phyloP scores from a whole-genome alignment of 768 basidiomycete genomes.

The Podaxis sp. region DNA sequence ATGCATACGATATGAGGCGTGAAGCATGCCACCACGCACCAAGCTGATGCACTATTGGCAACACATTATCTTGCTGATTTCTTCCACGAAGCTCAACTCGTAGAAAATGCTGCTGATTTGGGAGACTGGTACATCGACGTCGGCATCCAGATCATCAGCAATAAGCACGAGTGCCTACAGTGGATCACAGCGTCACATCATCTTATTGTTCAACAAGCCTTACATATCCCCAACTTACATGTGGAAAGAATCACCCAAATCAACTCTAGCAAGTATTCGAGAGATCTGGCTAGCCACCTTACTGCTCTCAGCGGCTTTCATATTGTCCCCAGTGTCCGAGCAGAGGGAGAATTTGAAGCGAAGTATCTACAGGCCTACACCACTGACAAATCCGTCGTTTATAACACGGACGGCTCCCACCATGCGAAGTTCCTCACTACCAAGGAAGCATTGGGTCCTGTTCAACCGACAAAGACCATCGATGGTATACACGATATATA shows the following conservation, averaged over 20 bases:
- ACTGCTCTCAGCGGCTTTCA: constrained; percentile 18
- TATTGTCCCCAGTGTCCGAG: constrained; percentile 10
- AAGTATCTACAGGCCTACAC: constrained; percentile 20
- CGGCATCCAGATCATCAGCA: constrained; percentile 20
- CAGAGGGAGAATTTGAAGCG: constrained; percentile 9
- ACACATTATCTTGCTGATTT: too few relatives aligned
- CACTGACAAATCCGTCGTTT: constrained; percentile 21
- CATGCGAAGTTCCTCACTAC: constrained; percentile 12
- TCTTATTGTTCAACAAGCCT: background rate
- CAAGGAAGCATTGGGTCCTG: background rate
- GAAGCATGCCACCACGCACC: constrained; percentile 12
- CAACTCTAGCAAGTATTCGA: constrained; percentile 13
- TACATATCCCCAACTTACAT: background rate
- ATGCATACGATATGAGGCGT: too few relatives aligned
- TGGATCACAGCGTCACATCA: constrained; percentile 13
- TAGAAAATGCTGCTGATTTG: too few relatives aligned
- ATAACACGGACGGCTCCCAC: constrained; percentile 10
- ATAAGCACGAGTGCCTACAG: constrained; percentile 13
- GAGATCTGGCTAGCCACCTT: constrained; percentile 20
- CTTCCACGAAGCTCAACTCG: too few relatives aligned
- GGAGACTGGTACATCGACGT: constrained; percentile 25
- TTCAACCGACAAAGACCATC: background rate
- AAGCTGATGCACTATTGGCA: too few relatives aligned
- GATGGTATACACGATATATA: constrained; percentile 3
- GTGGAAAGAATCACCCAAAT: constrained; percentile 9